Evolutionary conservation across 1,284 basidiomycete genomes (phyloP), one percentile per base, ranked within the genome.

Genomic region (Singerocomus inundabilis): DNA sequence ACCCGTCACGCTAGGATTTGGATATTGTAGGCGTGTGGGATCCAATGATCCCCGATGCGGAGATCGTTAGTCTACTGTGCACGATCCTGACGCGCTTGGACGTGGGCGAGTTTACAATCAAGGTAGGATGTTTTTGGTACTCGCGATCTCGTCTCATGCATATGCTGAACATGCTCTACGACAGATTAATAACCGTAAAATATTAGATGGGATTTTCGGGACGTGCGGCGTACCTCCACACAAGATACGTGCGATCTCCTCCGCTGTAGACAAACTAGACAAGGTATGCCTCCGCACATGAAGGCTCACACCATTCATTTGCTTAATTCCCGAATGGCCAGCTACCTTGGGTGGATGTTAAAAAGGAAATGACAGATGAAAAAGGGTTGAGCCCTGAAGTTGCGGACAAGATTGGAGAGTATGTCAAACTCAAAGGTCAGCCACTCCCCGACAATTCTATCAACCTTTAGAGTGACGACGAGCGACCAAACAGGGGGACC

Each of bases 231-330:
- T 99, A 1, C 91, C 95, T 1, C 64, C 76, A 28, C 93, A 93
- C 41, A 98, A 97, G 76, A 95, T 91, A 52, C 82, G 96, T 11
- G 76, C 86, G n/a, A 98, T 98, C 61, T 97, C 93, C 1, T 96
- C 92, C 11, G 96, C 96, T 0, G 96, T 99, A 10, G 96, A 99
- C 73, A 99, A 99, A 71, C 82, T 99, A 24, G 97, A 99, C 79
- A 99, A 99, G 82, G 88, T 88, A 57, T 21, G 67, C 57, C 11
- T 28, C 41, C 28, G 6, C 6, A 31, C n/a, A n/a, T 34, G 38
- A 33, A 12, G n/a, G 13, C 15, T 32, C 31, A 16, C n/a, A 0
- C 30, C 33, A 8, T 36, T 36, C 24, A 18, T 46, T 49, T 29
- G 15, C 33, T 35, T 39, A 35, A 26, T 15, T 13, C 26, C 0